A percentile compares a stretch with the other conserved stretches of the same genome.
phyloP scores from a whole-genome alignment of 2,329 filamentous ascomycete genomes.

The Pseudogymnoascus sp. region DNA sequence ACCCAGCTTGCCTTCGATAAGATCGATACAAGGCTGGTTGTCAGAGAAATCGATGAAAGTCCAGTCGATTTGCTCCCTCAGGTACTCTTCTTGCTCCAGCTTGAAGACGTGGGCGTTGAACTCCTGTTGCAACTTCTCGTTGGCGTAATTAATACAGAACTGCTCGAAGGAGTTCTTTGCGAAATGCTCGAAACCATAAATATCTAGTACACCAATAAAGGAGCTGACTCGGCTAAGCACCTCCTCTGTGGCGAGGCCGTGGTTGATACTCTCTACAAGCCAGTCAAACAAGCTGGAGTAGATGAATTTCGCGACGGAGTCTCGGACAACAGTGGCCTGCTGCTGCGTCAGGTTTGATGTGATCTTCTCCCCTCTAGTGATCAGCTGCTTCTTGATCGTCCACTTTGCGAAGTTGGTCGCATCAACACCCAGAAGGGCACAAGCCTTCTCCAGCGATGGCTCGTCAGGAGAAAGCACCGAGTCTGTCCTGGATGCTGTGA shows the following conservation, averaged over 20 bases:
- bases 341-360: conserved; percentile 90
- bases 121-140: conserved; percentile 97
- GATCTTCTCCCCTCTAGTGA: conserved; percentile 95
- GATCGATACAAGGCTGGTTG: conserved; percentile 96
- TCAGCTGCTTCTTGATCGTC: conserved; percentile 97
- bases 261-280: conserved; percentile 96
- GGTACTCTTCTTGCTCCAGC: conserved; percentile 95
- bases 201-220: conserved; percentile 98
- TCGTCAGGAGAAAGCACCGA: conserved; percentile 75
- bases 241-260: conserved; percentile 78
- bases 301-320: conserved; percentile 97
- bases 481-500: conserved; percentile 81
- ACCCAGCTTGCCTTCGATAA: conserved; percentile 95
- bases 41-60: conserved; percentile 99
- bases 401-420: conserved; percentile 84
- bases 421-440: conserved; percentile 80
- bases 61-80: conserved; percentile 96
- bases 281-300: conserved; percentile 98
- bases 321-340: conserved; percentile 87
- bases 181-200: conserved; percentile 98
- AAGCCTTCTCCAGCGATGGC: conserved; percentile 73
- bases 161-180: conserved; percentile 99
- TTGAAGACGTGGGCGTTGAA: conserved; percentile 99
- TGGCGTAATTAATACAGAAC: conserved; percentile 99
- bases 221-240: conserved; percentile 74